A percentile compares a stretch with the other conserved stretches of the same genome.
These are phyloP conservation scores for Phaeosphaeria sp. DNA, from an alignment of 2,329 filamentous ascomycete genomes.

Conservation along the genomic window DNA sequence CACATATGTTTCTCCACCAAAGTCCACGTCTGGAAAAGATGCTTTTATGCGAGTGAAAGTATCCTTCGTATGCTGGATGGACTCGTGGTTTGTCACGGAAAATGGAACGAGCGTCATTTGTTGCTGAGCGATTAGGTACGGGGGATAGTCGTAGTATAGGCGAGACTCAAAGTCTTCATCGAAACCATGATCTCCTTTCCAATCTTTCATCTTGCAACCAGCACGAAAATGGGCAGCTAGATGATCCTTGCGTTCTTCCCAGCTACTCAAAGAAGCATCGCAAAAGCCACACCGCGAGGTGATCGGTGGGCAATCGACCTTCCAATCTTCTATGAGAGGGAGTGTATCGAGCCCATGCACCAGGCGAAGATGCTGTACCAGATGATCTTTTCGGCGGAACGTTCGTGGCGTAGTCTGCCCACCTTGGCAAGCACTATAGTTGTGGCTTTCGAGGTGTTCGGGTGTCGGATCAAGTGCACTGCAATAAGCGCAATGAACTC, in stretches of 20 bases:
- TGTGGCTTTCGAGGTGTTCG: constrained; percentile 64
- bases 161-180: constrained; percentile 51
- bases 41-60: constrained; percentile 10
- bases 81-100: constrained; percentile 45
- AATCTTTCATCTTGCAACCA: constrained; percentile 58
- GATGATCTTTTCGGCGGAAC: constrained; percentile 66
- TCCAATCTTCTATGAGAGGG: constrained; percentile 68
- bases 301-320: constrained; percentile 58
- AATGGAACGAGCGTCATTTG: constrained; percentile 49
- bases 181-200: constrained; percentile 60
- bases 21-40: constrained; percentile 7
- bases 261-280: constrained; percentile 48
- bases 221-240: constrained; percentile 59
- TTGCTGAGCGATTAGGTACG: constrained; percentile 54
- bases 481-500: constrained; percentile 64
- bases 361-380: constrained; percentile 64
- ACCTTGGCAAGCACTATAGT: constrained; percentile 68
- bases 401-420: constrained; percentile 65
- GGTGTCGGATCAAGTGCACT: constrained; percentile 57
- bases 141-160: constrained; percentile 54
- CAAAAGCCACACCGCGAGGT: constrained; percentile 61
- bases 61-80: constrained; percentile 28
- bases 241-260: constrained; percentile 58
- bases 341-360: constrained; percentile 66
- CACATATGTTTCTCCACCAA: not conserved